Conservation (phyloP, 208 protist genomes). For the Trypanosoma vivax region DNA sequence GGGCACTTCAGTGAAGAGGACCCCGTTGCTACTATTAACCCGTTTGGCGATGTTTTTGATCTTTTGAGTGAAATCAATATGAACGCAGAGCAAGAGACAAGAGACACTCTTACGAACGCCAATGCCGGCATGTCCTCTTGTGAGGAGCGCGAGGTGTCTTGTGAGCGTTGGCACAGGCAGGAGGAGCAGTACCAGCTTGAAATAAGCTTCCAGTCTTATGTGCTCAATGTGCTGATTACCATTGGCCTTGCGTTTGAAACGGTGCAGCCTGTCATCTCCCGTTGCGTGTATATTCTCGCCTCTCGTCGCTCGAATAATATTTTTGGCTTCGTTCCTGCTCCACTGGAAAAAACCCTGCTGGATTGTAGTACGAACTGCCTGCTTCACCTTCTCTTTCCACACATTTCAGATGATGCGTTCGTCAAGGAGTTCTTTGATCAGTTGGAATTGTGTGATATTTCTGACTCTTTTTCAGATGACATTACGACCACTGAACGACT, state of each 20-base stretch:
- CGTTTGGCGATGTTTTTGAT: conserved; percentile 8
- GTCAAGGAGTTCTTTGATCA: conserved; percentile 16
- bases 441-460: conserved; percentile 8
- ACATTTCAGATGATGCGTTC: conserved; percentile 11
- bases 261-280: conserved; percentile 29
- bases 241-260: conserved; percentile 50
- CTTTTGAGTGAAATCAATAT: conserved; percentile 2
- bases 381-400: conserved; percentile 28
- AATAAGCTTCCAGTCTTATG: conserved; percentile 37
- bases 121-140: conserved; percentile 19
- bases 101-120: conserved; percentile 10
- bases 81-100: background rate
- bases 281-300: conserved; percentile 32
- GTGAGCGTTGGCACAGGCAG: background rate
- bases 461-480: background rate
- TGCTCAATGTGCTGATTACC: conserved; percentile 44
- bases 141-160: conserved; percentile 14
- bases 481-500: conserved; percentile 21
- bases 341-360: conserved; percentile 20
- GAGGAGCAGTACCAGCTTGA: conserved; percentile 24
- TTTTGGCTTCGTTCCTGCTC: conserved; percentile 20
- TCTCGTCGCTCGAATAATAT: conserved; percentile 24
- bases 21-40: conserved; percentile 16
- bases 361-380: conserved; percentile 24
- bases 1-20: no score